phyloP scores from a whole-genome alignment of 78 protist genomes.

The Capsaspora owczarzaki region DNA sequence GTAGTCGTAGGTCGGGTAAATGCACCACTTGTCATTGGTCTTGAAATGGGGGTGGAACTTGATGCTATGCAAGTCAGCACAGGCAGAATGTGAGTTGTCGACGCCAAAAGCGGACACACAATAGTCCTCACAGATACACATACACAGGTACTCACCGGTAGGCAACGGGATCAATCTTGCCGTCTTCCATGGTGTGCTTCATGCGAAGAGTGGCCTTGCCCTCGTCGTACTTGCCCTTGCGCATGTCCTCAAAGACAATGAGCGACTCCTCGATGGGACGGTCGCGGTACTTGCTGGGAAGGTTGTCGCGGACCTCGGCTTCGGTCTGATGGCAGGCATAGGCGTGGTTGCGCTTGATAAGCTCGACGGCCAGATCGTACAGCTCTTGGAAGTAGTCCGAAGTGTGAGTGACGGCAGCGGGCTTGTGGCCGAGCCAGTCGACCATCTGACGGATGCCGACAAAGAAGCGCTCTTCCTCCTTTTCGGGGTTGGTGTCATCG shows the following conservation, averaged over 20 bases:
- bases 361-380: constrained; percentile 51
- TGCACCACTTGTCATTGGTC: constrained; percentile 60
- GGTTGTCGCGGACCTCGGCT: not conserved
- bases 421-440: not conserved
- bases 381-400: not conserved
- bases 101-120: no score
- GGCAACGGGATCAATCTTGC: constrained; percentile 92
- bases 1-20: constrained; percentile 97
- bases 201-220: not conserved
- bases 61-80: no score
- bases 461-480: no score
- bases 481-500: no score
- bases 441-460: no score
- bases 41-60: constrained; percentile 47
- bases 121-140: no score
- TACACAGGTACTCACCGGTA: no score
- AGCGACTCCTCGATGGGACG: not conserved
- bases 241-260: not conserved
- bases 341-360: constrained; percentile 54
- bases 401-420: constrained; percentile 18
- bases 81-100: no score
- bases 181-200: not conserved
- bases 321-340: constrained; percentile 31
- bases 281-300: not conserved
- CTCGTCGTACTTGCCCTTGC: not conserved